A percentile compares a stretch with the other conserved stretches of the same genome.
These are phyloP conservation scores for Skeletonema marinoi DNA, from an alignment of 108 stramenopile species.

Conservation along the genomic window DNA sequence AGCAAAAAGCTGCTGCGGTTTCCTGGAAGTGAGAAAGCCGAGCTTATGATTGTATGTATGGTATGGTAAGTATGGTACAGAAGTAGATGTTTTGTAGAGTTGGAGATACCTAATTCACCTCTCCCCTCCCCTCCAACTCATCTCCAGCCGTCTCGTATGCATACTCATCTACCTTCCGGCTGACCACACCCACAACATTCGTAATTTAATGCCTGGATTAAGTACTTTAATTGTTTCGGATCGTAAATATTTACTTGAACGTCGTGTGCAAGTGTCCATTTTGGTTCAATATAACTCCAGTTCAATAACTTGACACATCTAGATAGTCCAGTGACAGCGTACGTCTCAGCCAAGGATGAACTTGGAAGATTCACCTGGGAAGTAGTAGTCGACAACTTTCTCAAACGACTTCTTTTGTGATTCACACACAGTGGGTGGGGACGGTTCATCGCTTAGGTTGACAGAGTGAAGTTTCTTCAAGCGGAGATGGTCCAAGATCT, in stretches of 20 bases:
- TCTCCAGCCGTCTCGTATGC: no score
- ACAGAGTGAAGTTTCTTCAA: not conserved
- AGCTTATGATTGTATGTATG: no score
- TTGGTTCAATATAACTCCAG: no score
- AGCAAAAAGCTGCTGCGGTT: no score
- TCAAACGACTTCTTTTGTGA: not conserved
- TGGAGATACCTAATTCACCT: no score
- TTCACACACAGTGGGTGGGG: not conserved
- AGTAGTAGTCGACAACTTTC: not conserved
- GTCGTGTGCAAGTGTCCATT: not conserved
- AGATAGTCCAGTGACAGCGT: not conserved
- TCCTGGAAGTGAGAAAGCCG: no score
- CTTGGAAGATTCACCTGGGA: conserved; percentile 2
- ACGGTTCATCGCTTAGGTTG: not conserved
- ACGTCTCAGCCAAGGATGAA: not conserved
- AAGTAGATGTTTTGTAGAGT: no score
- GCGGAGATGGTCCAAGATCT: conserved; percentile 1
- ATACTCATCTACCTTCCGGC: no score
- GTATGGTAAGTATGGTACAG: no score
- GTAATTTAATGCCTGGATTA: no score
- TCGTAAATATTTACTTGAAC: not conserved
- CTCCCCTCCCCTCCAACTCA: no score
- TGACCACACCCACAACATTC: no score
- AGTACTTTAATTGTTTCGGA: not conserved
- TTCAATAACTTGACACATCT: not conserved